Evolutionary conservation across 805 yeast genomes (phyloP).

Genomic region (Ogataea degrootiae): DNA sequence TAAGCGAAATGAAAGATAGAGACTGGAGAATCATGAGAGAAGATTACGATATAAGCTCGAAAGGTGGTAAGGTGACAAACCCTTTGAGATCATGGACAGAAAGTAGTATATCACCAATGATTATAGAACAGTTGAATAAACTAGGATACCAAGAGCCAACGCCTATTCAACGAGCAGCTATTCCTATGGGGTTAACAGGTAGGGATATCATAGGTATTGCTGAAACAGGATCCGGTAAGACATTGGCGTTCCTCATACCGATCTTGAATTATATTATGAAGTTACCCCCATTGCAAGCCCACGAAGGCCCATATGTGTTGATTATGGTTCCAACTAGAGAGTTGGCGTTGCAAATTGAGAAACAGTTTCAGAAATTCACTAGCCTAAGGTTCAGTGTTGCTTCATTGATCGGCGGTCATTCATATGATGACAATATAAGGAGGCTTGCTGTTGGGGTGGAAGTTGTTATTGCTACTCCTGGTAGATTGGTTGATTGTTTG

Average conservation of each 20-base stretch:
- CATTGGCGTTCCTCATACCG: conserved; percentile 78
- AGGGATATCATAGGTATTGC: conserved; percentile 86
- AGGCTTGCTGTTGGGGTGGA: conserved; percentile 64
- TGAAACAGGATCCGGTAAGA: conserved; percentile 95
- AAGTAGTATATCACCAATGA: conserved; percentile 39
- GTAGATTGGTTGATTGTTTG: conserved; percentile 77
- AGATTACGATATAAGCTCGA: conserved; percentile 63
- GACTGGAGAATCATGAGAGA: conserved; percentile 90
- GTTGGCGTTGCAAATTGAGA: conserved; percentile 79
- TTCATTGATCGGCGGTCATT: conserved; percentile 86
- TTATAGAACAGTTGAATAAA: conserved; percentile 34
- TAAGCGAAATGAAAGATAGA: conserved; percentile 63
- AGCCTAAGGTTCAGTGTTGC: conserved; percentile 42
- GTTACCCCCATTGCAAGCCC: conserved; percentile 42
- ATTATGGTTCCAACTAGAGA: conserved; percentile 92
- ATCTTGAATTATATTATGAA: conserved; percentile 50
- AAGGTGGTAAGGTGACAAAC: conserved; percentile 42
- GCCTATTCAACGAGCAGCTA: conserved; percentile 85
- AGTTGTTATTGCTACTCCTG: conserved; percentile 90
- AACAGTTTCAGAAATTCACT: conserved; percentile 43
- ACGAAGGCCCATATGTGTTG: conserved; percentile 70
- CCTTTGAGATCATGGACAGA: conserved; percentile 81
- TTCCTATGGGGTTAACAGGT: conserved; percentile 59
- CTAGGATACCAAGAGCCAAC: conserved; percentile 65
- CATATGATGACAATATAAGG: conserved; percentile 65